Base-by-base conservation (phyloP, 176 grass and related monocot species). In the Eleusine indica region DNA sequence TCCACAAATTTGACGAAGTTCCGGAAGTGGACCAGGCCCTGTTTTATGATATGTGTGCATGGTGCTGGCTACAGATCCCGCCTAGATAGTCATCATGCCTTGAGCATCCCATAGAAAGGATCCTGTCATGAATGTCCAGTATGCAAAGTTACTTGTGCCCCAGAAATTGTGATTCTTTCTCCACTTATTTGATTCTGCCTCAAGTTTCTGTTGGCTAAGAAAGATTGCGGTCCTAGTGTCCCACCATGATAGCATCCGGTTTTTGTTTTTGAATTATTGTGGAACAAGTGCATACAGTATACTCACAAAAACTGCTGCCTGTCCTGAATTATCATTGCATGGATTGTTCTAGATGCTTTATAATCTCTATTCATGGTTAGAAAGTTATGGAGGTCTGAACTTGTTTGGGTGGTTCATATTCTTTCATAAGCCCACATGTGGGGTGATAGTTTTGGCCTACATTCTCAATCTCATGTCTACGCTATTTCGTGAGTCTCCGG, bases 161-260 rank as follows among this genome's bases (percentile, higher is more conserved):
- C 0, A 62, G 69, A 79, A 17, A 61, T 90, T 90, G 84, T 56
- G 71, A 80, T 87, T 83, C 84, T 65, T 40, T n/a, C 62, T 80
- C 84, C 80, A 90, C 75, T 83, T 58, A 78, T 70, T 75, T 79
- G 19, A 66, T 80, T 83, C 69, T 72, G 25, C 75, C 12, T 74
- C 25, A 25, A 69, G 61, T 53, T 78, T 83, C 42, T 30, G 18
- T 79, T 86, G 41, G 32, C 41, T 14, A 40, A 75, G n/a, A 43
- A 63, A 75, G 43, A 18, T 53, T 8, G 28, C 25, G 69, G 63
- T 65, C 37, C 19, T 60, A n/a, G 57, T 18, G 17, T 21, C 3
- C 32, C 46, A 74, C 43, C 60, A 25, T 2, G 21, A 3, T 51
- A 40, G 48, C 37, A 80, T n/a, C 17, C n/a, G 11, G 42, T 32